phyloP scores from a whole-genome alignment of 2,329 filamentous ascomycete genomes.

The Colletotrichum nymphaeae region DNA sequence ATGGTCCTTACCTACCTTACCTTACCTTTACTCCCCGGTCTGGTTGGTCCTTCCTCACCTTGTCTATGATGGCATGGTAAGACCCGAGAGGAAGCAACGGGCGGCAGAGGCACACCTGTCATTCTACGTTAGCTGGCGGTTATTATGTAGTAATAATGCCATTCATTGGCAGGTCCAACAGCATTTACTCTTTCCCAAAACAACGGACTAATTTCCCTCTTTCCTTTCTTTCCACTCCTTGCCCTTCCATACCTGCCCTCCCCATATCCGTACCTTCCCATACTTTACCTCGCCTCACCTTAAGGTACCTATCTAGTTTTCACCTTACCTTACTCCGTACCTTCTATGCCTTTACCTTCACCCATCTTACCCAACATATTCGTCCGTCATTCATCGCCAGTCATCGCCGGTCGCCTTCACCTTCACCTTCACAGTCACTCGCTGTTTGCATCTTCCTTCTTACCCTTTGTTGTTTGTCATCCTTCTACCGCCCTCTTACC shows the following conservation, averaged over 20 bases:
- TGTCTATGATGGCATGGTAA: neutral
- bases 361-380: neutral
- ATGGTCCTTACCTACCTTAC: neutral
- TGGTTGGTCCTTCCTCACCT: neutral
- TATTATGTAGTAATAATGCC: neutral
- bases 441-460: neutral
- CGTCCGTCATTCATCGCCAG: neutral
- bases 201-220: slow-evolving; percentile 10
- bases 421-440: neutral
- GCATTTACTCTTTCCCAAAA: slow-evolving; percentile 7
- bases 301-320: too few relatives aligned
- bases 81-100: neutral
- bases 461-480: neutral
- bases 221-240: neutral
- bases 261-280: too few relatives aligned
- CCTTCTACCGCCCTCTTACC: neutral
- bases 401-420: too few relatives aligned
- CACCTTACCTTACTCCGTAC: too few relatives aligned
- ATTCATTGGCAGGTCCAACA: neutral
- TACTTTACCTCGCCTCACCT: too few relatives aligned
- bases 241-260: neutral
- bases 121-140: neutral
- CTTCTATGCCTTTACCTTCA: neutral
- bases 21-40: neutral
- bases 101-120: neutral